Conservation (phyloP, 129 eudicot species). For the Tagetes erecta region DNA sequence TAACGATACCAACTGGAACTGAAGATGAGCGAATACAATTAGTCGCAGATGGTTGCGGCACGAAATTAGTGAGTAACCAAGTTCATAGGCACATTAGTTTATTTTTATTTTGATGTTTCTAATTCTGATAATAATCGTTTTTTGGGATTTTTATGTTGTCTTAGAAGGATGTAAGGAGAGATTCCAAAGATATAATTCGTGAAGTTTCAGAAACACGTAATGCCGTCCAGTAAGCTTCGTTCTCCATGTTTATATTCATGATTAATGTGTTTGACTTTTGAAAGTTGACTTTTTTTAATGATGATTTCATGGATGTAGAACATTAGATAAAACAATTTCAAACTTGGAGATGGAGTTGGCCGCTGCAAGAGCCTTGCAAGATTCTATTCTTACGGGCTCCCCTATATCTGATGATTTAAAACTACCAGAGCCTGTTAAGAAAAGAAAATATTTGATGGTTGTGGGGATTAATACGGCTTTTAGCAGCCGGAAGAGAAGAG, state of each 20-base stretch:
- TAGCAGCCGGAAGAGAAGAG: constrained; percentile 94
- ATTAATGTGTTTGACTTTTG: constrained; percentile 12
- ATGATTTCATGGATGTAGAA: constrained; percentile 34
- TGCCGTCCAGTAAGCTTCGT: constrained; percentile 62
- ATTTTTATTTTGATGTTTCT: not conserved
- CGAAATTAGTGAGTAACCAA: constrained; percentile 53
- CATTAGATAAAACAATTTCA: constrained; percentile 72
- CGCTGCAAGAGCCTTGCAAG: constrained; percentile 91
- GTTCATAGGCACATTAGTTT: constrained; percentile 8
- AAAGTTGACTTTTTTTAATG: constrained; percentile 8
- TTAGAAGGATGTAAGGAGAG: constrained; percentile 55
- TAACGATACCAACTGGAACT: constrained; percentile 42
- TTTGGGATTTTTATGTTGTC: constrained; percentile 17
- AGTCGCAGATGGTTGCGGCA: constrained; percentile 67
- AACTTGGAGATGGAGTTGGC: constrained; percentile 93
- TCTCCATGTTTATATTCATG: not conserved
- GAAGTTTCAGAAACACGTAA: constrained; percentile 69
- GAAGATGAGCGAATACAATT: constrained; percentile 52
- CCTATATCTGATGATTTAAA: constrained; percentile 65
- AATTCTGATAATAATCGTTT: constrained; percentile 1
- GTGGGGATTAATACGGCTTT: constrained; percentile 95
- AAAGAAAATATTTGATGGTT: constrained; percentile 90
- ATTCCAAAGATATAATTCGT: constrained; percentile 46
- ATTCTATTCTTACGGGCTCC: constrained; percentile 72
- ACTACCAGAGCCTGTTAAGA: constrained; percentile 54